A percentile compares a stretch with the other conserved stretches of the same genome.
These are phyloP conservation scores for Mariannaea sp. DNA, from an alignment of 2,329 filamentous ascomycete genomes.

Conservation along the genomic window DNA sequence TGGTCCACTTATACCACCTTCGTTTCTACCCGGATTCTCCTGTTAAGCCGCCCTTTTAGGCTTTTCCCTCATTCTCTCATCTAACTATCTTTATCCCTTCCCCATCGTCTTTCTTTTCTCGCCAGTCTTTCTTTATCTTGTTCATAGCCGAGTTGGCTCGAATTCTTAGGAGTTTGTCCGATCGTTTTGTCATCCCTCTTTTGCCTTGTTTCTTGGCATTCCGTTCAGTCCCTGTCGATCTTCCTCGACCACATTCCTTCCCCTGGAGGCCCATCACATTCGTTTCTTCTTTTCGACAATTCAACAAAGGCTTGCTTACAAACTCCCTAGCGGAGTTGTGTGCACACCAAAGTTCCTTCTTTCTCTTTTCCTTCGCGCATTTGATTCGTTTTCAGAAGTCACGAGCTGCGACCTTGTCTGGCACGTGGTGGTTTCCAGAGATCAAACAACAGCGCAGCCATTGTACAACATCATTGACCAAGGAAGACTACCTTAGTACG, in stretches of 20 bases:
- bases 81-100: conserved; percentile 28
- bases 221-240: conserved; percentile 13
- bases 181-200: conserved; percentile 21
- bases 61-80: conserved; percentile 27
- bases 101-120: conserved; percentile 18
- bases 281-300: conserved; percentile 15
- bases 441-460: conserved; percentile 12
- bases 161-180: conserved; percentile 10
- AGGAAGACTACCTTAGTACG: conserved; percentile 20
- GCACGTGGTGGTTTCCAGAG: conserved; percentile 7
- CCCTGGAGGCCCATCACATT: conserved; percentile 24
- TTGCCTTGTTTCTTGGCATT: conserved; percentile 13
- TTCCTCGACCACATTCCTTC: conserved; percentile 32
- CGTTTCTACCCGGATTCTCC: conserved; percentile 1
- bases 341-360: neutral
- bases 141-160: conserved; percentile 32
- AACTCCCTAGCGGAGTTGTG: neutral
- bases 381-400: conserved; percentile 1
- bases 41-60: conserved; percentile 6
- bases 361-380: conserved; percentile 7
- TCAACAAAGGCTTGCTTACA: neutral
- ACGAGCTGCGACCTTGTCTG: neutral
- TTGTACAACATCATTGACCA: conserved; percentile 15
- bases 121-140: conserved; percentile 13
- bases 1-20: conserved; percentile 16